These are phyloP conservation scores for Bacidia gigantensis DNA, from an alignment of 495 filamentous ascomycete genomes.

Conservation along the genomic window DNA sequence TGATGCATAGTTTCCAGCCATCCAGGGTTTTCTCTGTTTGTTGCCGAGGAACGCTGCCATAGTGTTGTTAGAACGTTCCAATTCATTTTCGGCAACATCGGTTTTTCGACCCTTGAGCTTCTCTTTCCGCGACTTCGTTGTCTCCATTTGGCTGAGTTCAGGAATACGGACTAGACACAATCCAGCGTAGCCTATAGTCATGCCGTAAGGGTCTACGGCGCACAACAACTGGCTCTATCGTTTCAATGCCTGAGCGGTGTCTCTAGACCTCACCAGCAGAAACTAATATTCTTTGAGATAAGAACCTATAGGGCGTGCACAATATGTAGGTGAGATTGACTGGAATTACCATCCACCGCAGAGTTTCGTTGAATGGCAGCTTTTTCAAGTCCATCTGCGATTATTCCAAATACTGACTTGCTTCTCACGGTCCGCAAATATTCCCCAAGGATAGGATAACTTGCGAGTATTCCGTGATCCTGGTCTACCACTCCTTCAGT, in stretches of 20 bases:
- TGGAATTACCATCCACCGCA: background rate
- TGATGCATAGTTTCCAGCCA: conserved; percentile 21
- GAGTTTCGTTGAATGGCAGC: background rate
- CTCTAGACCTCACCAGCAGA: no score
- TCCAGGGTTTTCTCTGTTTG: conserved; percentile 52
- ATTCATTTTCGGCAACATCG: conserved; percentile 23
- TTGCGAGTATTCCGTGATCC: no score
- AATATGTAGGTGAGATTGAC: no score
- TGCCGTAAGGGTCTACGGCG: no score
- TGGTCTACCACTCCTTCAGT: no score
- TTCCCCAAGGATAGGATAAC: no score
- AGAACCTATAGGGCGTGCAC: no score
- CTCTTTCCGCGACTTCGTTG: conserved; percentile 6
- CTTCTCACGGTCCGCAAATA: no score
- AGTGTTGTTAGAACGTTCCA: conserved; percentile 57
- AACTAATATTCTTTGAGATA: no score
- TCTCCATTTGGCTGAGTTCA: background rate
- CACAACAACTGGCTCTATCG: no score
- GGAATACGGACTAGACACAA: conserved; percentile 20
- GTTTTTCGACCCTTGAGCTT: background rate
- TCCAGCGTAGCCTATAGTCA: conserved; percentile 7
- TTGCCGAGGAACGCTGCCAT: conserved; percentile 51
- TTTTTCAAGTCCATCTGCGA: background rate
- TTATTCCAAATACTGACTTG: no score
- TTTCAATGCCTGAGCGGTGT: no score